phyloP scores from a whole-genome alignment of 192 early-diverging fungal genomes.

The Anaeromyces robustus region DNA sequence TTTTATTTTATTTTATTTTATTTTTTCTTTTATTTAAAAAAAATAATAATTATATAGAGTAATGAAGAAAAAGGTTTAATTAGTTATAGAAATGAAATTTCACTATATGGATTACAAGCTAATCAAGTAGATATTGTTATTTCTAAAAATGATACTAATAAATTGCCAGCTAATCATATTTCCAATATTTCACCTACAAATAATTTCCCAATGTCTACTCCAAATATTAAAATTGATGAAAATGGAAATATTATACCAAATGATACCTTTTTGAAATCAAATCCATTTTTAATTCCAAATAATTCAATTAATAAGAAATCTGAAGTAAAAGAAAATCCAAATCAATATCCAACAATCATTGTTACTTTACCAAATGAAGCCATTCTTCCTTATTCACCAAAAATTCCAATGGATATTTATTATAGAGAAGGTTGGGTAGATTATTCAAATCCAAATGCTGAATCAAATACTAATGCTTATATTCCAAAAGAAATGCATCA shows the following conservation, averaged over 20 bases:
- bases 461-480: not conserved
- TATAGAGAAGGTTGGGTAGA: not conserved
- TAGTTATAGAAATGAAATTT: not conserved
- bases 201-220: not conserved
- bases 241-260: not conserved
- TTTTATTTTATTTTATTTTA: too few species aligned
- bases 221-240: not conserved
- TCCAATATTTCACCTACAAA: not conserved
- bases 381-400: not conserved
- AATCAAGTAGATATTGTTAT: not conserved
- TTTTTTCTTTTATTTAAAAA: too few species aligned
- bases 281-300: not conserved
- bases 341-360: not conserved
- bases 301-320: not conserved
- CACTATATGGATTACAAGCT: not conserved
- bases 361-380: not conserved
- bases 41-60: not conserved
- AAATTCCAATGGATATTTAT: not conserved
- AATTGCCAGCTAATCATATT: not conserved
- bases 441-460: not conserved
- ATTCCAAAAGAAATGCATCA: not conserved
- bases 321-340: not conserved
- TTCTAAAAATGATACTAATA: not conserved
- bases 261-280: not conserved
- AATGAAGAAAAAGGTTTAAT: not conserved